Percentiles rank a stretch among this genome's conserved stretches.
These are phyloP conservation scores for Sanghuangporus baumii DNA, from an alignment of 1,284 basidiomycete genomes.

Conservation along the genomic window DNA sequence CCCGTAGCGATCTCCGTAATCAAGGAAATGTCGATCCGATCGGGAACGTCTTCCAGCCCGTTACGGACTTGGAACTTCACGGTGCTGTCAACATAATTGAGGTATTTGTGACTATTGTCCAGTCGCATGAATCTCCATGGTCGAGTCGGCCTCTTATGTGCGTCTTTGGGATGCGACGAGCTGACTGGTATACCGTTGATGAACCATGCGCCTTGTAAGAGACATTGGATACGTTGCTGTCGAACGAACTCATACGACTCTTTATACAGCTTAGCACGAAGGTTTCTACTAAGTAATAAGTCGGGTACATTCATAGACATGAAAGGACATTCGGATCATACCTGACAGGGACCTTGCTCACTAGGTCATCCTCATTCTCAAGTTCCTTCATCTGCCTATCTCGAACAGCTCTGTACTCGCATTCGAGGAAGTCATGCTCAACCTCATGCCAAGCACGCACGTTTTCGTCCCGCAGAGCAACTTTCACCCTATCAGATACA, in stretches of 20 bases:
- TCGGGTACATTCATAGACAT: background rate
- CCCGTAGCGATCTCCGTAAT: conserved; percentile 75
- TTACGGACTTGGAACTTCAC: conserved; percentile 73
- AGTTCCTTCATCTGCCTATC: conserved; percentile 93
- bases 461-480: conserved; percentile 74
- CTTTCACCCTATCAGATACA: conserved; percentile 52
- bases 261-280: conserved; percentile 82
- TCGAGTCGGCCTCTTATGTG: conserved; percentile 47
- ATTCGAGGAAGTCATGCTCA: conserved; percentile 79
- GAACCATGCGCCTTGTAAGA: conserved; percentile 91
- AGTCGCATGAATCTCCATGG: conserved; percentile 79
- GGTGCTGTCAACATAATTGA: conserved; percentile 79
- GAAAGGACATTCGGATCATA: conserved; percentile 32
- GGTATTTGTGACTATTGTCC: conserved; percentile 69
- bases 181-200: conserved; percentile 61
- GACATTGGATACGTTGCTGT: conserved; percentile 84
- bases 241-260: conserved; percentile 92
- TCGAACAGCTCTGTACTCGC: conserved; percentile 82
- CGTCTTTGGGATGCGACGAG: conserved; percentile 42
- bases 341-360: conserved; percentile 82
- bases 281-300: conserved; percentile 47
- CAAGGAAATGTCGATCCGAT: conserved; percentile 75
- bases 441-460: conserved; percentile 80
- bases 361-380: conserved; percentile 85
- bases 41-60: conserved; percentile 82